phyloP scores from a whole-genome alignment of 208 protist species.

The Leishmania tropica region DNA sequence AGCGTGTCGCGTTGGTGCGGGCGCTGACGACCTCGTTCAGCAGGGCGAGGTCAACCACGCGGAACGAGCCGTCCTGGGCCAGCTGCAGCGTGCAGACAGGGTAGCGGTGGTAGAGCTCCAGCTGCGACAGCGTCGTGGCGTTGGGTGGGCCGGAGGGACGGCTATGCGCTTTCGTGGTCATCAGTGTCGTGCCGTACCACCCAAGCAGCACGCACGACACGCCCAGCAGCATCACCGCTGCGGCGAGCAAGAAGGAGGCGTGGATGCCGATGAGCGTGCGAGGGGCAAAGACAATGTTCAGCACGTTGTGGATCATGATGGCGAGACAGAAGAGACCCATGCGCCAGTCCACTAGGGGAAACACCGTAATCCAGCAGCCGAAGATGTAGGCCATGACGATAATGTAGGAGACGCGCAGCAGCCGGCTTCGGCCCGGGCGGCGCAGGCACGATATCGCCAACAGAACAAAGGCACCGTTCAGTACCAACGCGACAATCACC shows the following conservation, averaged over 20 bases:
- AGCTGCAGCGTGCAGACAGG: constrained; percentile 60
- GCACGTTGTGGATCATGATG: constrained; percentile 63
- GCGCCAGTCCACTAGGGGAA: constrained; percentile 48
- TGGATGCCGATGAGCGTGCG: constrained; percentile 45
- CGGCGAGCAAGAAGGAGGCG: constrained; percentile 50
- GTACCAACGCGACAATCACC: constrained; percentile 38
- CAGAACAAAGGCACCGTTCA: constrained; percentile 43
- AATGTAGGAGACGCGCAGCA: constrained; percentile 49
- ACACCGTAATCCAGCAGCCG: constrained; percentile 54
- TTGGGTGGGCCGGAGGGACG: constrained; percentile 25
- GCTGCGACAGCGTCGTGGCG: constrained; percentile 2
- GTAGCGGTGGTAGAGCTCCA: constrained; percentile 69
- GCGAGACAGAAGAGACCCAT: constrained; percentile 70
- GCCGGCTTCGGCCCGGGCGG: constrained; percentile 27
- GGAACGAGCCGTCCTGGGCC: constrained; percentile 36
- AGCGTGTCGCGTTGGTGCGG: constrained; percentile 15
- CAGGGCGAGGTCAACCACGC: constrained; percentile 56
- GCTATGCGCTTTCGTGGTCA: constrained; percentile 41
- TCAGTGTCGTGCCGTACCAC: constrained; percentile 60
- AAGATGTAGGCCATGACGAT: constrained; percentile 50
- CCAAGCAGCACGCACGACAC: constrained; percentile 63
- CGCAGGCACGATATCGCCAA: constrained; percentile 47
- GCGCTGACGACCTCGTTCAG: constrained; percentile 56
- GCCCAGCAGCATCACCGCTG: constrained; percentile 40
- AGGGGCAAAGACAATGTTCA: constrained; percentile 50